These are phyloP conservation scores for Puccinia polysora DNA, from an alignment of 1,284 basidiomycete species.

Conservation along the genomic window DNA sequence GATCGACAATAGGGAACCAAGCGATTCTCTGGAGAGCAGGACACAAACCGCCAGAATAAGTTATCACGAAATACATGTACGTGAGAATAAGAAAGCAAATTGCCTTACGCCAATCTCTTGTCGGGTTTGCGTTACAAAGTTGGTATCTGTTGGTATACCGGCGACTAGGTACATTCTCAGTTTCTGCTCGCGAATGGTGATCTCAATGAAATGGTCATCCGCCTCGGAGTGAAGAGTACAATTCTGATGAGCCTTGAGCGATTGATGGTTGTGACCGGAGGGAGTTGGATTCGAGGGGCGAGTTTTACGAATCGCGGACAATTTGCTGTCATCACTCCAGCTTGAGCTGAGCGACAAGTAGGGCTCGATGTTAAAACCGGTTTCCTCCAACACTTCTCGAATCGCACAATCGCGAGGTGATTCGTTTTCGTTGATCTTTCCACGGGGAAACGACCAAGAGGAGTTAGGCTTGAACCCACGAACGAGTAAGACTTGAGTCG, in stretches of 20 bases:
- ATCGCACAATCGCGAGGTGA: constrained; percentile 75
- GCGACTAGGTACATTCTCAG: constrained; percentile 89
- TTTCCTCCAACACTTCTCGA: constrained; percentile 89
- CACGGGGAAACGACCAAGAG: constrained; percentile 97
- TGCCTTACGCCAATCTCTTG: constrained; percentile 93
- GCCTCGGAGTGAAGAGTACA: constrained; percentile 46
- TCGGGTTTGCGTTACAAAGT: constrained; percentile 86
- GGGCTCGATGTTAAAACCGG: constrained; percentile 76
- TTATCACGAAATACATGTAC: constrained; percentile 40
- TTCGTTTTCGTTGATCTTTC: constrained; percentile 96
- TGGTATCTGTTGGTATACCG: constrained; percentile 80
- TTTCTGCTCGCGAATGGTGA: constrained; percentile 75
- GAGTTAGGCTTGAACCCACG: constrained; percentile 96
- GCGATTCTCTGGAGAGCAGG: constrained; percentile 70
- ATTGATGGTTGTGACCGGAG: constrained; percentile 27
- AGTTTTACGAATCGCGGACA: constrained; percentile 35
- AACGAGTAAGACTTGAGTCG: constrained; percentile 73
- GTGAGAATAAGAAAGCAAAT: constrained; percentile 12
- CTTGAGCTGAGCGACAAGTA: constrained; percentile 58
- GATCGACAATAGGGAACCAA: constrained; percentile 84
- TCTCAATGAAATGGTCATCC: constrained; percentile 66
- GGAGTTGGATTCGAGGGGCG: constrained; percentile 38
- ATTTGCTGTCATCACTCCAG: constrained; percentile 35
- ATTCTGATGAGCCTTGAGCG: constrained; percentile 32
- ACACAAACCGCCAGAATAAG: not conserved